Percentiles rank a stretch among this genome's conserved stretches.
Evolutionary conservation across 371 early-diverging fungal species (phyloP).

Genomic region (Rhizopus arrhizus): DNA sequence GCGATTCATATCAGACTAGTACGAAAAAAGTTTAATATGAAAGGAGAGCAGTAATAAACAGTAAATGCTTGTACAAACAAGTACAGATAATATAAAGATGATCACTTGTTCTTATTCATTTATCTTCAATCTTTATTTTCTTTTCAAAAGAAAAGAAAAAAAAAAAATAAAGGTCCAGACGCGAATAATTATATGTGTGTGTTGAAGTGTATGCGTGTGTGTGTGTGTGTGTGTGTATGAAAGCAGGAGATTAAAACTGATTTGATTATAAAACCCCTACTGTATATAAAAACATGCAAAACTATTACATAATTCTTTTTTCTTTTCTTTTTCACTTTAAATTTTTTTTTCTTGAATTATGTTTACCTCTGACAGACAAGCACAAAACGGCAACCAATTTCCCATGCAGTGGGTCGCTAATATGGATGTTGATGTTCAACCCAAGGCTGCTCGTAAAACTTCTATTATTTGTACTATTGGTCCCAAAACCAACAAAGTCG

Average conservation of each 20-base stretch:
- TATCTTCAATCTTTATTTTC: too few relatives aligned
- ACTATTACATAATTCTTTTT: not conserved
- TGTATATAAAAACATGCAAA: too few relatives aligned
- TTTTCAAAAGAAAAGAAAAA: not conserved
- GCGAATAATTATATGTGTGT: not conserved
- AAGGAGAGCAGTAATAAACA: too few relatives aligned
- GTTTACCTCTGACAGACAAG: slow-evolving; percentile 24
- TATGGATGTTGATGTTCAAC: slow-evolving; percentile 67
- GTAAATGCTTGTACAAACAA: too few relatives aligned
- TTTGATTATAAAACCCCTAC: too few relatives aligned
- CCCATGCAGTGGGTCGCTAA: slow-evolving; percentile 76
- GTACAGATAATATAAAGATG: too few relatives aligned
- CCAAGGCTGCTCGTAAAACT: slow-evolving; percentile 70
- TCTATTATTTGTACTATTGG: slow-evolving; percentile 87
- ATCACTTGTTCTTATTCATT: too few relatives aligned
- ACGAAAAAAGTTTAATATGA: too few relatives aligned
- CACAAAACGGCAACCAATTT: slow-evolving; percentile 16
- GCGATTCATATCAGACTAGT: not conserved
- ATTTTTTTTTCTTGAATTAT: slow-evolving; percentile 10
- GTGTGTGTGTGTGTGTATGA: not conserved
- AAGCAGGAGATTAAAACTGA: not conserved
- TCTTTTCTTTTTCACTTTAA: slow-evolving; percentile 7
- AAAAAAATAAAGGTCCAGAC: not conserved
- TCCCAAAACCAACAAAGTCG: slow-evolving; percentile 78
- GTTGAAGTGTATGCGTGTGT: not conserved